phyloP scores from a whole-genome alignment of 1,284 basidiomycete species.

The Tranzscheliella williamsii region DNA sequence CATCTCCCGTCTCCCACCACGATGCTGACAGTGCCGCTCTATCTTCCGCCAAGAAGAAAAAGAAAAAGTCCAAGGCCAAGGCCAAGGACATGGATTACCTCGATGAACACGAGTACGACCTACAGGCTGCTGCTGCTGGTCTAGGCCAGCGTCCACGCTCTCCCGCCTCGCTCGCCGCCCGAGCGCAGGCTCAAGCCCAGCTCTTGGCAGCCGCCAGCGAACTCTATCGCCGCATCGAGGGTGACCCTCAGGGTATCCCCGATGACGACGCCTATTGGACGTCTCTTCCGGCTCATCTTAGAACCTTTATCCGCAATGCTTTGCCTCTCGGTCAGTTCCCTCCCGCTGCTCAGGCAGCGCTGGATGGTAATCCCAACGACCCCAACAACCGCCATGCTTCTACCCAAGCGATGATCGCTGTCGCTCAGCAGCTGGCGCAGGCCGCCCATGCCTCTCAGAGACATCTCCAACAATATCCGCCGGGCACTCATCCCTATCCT shows the following conservation, averaged over 20 bases:
- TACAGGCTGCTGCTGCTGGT: conserved; percentile 27
- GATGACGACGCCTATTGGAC: conserved; percentile 69
- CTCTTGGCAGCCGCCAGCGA: conserved; percentile 58
- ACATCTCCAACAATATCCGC: conserved; percentile 48
- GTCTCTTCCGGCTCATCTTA: conserved; percentile 66
- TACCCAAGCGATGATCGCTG: conserved; percentile 60
- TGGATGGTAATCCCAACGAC: conserved; percentile 43
- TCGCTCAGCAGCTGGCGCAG: conserved; percentile 60
- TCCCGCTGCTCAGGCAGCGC: conserved; percentile 35
- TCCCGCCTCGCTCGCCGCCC: conserved; percentile 39
- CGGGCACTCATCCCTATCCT: conserved; percentile 44
- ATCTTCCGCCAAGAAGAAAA: conserved; percentile 49
- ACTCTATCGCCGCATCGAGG: conserved; percentile 58
- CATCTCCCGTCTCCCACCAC: conserved; percentile 23
- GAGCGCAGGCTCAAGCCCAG: conserved; percentile 57
- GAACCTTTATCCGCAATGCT: conserved; percentile 67
- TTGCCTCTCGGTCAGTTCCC: conserved; percentile 63
- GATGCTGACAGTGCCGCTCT: conserved; percentile 21
- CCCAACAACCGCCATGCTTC: conserved; percentile 51
- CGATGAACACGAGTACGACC: conserved; percentile 33
- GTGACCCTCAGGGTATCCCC: conserved; percentile 55
- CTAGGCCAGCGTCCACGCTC: conserved; percentile 31
- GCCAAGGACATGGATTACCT: conserved; percentile 34
- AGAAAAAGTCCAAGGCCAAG: conserved; percentile 54
- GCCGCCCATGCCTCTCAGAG: conserved; percentile 58